Base-by-base conservation (phyloP, 192 early-diverging fungal species). In the Funneliformis mosseae region DNA sequence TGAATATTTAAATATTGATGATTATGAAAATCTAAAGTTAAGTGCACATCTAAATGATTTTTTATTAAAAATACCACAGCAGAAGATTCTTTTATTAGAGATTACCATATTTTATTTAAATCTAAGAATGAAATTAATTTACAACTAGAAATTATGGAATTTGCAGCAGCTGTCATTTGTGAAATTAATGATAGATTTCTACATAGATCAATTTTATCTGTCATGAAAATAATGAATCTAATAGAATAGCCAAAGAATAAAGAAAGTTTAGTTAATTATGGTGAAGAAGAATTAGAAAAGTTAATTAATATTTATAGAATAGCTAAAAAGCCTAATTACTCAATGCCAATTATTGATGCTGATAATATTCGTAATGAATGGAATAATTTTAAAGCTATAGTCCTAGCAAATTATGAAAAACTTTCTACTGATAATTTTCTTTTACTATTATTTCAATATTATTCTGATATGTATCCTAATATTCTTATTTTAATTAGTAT, bases 151-250 rank as follows among this genome's bases (percentile, higher is more conserved):
- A 63, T 63, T 63, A 25, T n/a, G 21, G 62, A 63, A 27, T 63
- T 63, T 63, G n/a, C 62, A 63, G 7, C 62, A 27, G 21, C 62
- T 2, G 25, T 63, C 4, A 63, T 63, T 27, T n/a, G 21, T 2
- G 62, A 63, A 63, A 63, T 63, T 63, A 63, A 63, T n/a, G 62
- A 63, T 1, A 63, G 62, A 63, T 63, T 63, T 63, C 25, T n/a
- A 63, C 7, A 63, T 63, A n/a, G 23, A 27, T 11, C 21, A 63
- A 25, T 63, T 25, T 63, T 63, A 63, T 63, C 62, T 27, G 23
- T n/a, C 10, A 63, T 63, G 62, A 63, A 63, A 63, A 63, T 63
- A 25, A n/a, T 63, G 7, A 63, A 63, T 63, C 62, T n/a, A 6
- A n/a, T 11, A 25, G 25, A 63, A 27, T 63, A 6, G n/a, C 62